Evolutionary conservation across 306 rosid genomes (phyloP), one percentile per base, ranked within the genome.

Genomic region (Sphenostylis stenocarpa): DNA sequence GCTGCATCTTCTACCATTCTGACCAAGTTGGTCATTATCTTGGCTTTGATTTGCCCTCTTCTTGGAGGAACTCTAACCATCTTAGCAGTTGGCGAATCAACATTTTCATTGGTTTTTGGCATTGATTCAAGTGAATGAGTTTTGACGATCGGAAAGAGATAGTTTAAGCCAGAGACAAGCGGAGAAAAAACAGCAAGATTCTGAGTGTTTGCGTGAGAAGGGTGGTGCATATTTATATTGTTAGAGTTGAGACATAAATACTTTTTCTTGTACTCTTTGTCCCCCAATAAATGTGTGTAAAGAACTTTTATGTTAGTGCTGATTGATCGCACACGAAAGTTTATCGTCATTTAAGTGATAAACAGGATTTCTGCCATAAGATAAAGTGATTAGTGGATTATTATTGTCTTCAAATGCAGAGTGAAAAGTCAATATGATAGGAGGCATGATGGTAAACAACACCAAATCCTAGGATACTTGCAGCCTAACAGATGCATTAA

Each of bases 1-100:
- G 84, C 84, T 44, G 81, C 77, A 28, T 68, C 80, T 24, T 77
- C 58, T 44, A 85, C 80, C 80, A 49, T 36, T 34, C 39, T 81
- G 39, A 67, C 67, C 55, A 89, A 16, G 34, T 68, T 15, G 34
- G 26, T 76, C 62, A 78, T 29, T 80, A 91, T 89, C 57, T 75
- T 71, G n/a, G 61, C 86, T 80, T 86, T 91, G 83, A 91, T 84
- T 75, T 81, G 83, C 4, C 97, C 97, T 78, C 94, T 82, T 81
- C 77, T 85, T 45, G 94, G 91, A 73, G 89, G 90, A 81, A 79
- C 9, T 72, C 83, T 76, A 43, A 38, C 84, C 17, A 7, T 78
- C 77, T 53, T 67, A 17, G 63, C 29, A 13, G 70, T 55, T 33
- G 62, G 8, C 1, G 81, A 56, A 57, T 44, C 76, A 73, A 51